Evolutionary conservation across 1,284 basidiomycete genomes (phyloP).

Genomic region (Ceratobasidium sp.): DNA sequence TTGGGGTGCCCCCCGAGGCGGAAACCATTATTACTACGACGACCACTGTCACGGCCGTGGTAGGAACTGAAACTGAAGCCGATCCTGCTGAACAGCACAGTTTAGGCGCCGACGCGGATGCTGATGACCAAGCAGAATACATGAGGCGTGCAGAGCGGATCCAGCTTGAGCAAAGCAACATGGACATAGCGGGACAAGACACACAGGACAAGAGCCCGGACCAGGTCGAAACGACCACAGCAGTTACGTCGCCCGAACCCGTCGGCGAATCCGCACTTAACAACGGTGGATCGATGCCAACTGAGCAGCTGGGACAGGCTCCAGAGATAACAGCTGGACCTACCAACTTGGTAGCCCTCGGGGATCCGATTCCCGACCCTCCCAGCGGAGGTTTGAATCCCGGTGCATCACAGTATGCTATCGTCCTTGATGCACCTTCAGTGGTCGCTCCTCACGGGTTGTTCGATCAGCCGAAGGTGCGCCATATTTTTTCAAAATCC

Average conservation of each 20-base stretch:
- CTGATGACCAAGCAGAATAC: constrained; percentile 14
- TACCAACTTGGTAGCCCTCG: background rate
- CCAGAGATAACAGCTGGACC: background rate
- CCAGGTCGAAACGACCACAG: background rate
- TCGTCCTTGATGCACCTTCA: background rate
- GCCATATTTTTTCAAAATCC: background rate
- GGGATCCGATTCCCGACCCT: background rate
- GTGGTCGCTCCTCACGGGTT: background rate
- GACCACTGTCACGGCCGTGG: background rate
- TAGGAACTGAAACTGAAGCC: background rate
- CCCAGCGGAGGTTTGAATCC: background rate
- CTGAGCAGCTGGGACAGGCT: background rate
- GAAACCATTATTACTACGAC: background rate
- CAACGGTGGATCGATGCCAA: background rate
- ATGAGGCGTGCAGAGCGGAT: constrained; percentile 17
- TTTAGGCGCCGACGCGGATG: constrained; percentile 9
- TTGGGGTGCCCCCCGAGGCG: background rate
- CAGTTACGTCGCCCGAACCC: background rate
- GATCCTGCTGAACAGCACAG: background rate
- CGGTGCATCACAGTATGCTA: background rate
- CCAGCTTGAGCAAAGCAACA: constrained; percentile 5
- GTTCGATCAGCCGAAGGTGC: background rate
- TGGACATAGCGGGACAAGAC: background rate
- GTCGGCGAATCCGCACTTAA: background rate
- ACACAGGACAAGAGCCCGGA: background rate